Base-by-base conservation (phyloP, 768 basidiomycete genomes). In the Neoboletus subvelutipes region DNA sequence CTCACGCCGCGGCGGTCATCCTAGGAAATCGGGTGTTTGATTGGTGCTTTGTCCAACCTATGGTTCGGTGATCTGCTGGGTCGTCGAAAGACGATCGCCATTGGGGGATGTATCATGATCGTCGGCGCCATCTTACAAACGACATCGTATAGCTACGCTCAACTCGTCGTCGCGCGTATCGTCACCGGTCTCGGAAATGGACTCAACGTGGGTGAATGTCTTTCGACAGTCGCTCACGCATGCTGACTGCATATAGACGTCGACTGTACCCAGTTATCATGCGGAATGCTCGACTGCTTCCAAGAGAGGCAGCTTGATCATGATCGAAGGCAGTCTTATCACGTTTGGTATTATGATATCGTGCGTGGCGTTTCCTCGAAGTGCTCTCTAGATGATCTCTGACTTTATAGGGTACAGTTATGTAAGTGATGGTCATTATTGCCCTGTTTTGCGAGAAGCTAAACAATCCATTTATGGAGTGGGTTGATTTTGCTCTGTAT, bases 121-220 rank as follows among this genome's bases (percentile, higher is more conserved):
- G 71, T 83, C 36, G 86, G 86, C 7, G 84, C 84, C 8, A 82
- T 85, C 54, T 71, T 87, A 13, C 84, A 87, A 63, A 67, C 80
- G 15, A 72, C 83, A 5, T 79, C 84, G 3, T 84, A 76, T 55
- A 77, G 79, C 55, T 86, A 85, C 56, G 75, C 81, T 0, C 84
- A 86, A 62, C 77, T 88, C 58, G 75, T 86, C 42, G 81, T 86
- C 17, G 85, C 84, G 4, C 78, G 85, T 11, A 75, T 83, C 53
- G 62, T 85, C 43, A 84, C 83, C 4, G 85, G 86, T 17, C 61
- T 86, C n/a, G 85, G 86, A 18, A 87, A 87, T 58, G 86, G 84
- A 24, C 65, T 86, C 42, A 84, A 83, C 60, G 81, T 82, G 57
- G 12, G 77, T 71, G 18, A 41, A 28, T 3, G 1, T 4, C 1